Conservation (phyloP, 75 land plant genomes). For the Ceratopteris richardii region DNA sequence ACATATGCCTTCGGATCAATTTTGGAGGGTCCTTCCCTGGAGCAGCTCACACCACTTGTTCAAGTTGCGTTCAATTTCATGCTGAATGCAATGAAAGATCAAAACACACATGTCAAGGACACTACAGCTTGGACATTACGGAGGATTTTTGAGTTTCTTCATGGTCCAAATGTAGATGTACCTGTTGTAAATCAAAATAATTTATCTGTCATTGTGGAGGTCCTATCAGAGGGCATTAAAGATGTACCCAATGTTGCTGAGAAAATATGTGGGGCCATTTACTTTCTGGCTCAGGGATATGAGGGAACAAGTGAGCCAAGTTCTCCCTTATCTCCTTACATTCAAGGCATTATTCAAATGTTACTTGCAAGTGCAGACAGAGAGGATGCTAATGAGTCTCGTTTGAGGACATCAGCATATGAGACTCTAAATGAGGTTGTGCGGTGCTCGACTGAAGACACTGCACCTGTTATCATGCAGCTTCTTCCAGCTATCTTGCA, state of each 20-base stretch:
- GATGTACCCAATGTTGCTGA: slow-evolving; percentile 95
- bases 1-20: slow-evolving; percentile 97
- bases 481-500: slow-evolving; percentile 72
- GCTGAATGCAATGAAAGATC: slow-evolving; percentile 70
- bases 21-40: slow-evolving; percentile 48
- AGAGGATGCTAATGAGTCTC: slow-evolving; percentile 81
- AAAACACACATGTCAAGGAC: slow-evolving; percentile 67
- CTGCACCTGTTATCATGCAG: slow-evolving; percentile 69
- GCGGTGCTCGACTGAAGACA: slow-evolving; percentile 83
- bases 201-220: slow-evolving; percentile 52
- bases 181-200: slow-evolving; percentile 58
- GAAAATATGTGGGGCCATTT: slow-evolving; percentile 88
- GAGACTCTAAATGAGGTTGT: slow-evolving; percentile 89
- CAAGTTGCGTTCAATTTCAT: slow-evolving; percentile 44
- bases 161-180: slow-evolving; percentile 58
- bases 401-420: slow-evolving; percentile 73
- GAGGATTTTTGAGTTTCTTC: slow-evolving; percentile 74
- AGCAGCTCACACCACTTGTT: slow-evolving; percentile 55
- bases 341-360: slow-evolving; percentile 66
- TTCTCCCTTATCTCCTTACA: slow-evolving; percentile 69
- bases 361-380: slow-evolving; percentile 65
- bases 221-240: slow-evolving; percentile 72
- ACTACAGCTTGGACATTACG: slow-evolving; percentile 86
- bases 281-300: slow-evolving; percentile 85
- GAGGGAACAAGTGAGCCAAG: slow-evolving; percentile 44